Evolutionary conservation across 2,329 filamentous ascomycete genomes (phyloP).

Genomic region (Fusarium globosum): DNA sequence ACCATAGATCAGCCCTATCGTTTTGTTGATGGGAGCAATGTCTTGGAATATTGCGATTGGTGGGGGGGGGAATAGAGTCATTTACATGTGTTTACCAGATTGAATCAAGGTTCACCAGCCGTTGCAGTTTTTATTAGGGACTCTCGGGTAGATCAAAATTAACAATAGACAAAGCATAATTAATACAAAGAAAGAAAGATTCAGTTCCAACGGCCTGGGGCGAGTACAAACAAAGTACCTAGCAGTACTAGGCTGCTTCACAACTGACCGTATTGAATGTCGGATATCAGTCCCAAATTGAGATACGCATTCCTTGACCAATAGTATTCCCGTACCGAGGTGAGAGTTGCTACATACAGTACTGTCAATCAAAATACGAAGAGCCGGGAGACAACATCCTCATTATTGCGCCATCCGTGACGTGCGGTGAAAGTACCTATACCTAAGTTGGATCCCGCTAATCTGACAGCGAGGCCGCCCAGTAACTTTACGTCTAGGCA

Average conservation of each 20-base stretch:
- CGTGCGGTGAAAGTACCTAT: not conserved
- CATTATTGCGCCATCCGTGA: constrained; percentile 22
- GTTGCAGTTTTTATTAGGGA: not conserved
- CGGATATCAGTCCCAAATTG: not conserved
- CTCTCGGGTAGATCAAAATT: not conserved
- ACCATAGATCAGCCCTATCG: constrained; percentile 15
- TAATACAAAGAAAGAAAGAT: not conserved
- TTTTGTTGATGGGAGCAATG: not conserved
- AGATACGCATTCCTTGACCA: not conserved
- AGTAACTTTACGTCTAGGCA: not conserved
- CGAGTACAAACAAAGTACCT: not conserved
- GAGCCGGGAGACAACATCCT: not conserved
- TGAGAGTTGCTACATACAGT: not conserved
- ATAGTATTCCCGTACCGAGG: not conserved
- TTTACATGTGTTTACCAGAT: not conserved
- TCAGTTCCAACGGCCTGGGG: not conserved
- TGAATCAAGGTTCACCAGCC: not conserved
- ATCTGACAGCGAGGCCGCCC: constrained; percentile 40
- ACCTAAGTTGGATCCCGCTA: not conserved
- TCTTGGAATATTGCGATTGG: constrained; percentile 10
- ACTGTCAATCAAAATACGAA: constrained; percentile 4
- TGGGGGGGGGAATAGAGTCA: not conserved
- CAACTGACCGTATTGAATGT: not conserved
- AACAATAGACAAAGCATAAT: not conserved
- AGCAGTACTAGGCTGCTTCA: not conserved